phyloP scores from a whole-genome alignment of 169 alveolate genomes.

The Cryptosporidium sp. region DNA sequence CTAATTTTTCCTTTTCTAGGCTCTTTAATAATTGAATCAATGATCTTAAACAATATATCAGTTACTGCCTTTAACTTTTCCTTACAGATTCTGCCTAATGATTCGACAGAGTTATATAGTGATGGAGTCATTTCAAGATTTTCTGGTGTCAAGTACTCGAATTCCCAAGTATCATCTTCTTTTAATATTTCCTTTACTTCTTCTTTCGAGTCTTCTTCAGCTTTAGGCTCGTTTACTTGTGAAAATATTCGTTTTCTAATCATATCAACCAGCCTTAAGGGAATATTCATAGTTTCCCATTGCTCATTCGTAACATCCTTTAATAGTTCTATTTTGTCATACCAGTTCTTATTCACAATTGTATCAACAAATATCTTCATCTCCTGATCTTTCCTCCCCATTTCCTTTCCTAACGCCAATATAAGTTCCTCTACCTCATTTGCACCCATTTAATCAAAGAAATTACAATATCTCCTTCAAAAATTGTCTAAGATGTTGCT shows the following conservation, averaged over 20 bases:
- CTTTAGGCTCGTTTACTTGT: not conserved
- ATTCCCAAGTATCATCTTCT: slow-evolving; percentile 36
- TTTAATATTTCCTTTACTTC: not conserved
- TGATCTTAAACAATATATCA: slow-evolving; percentile 26
- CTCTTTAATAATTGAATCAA: slow-evolving; percentile 41
- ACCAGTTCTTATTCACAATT: slow-evolving; percentile 67
- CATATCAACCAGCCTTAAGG: slow-evolving; percentile 42
- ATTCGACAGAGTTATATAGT: slow-evolving; percentile 34
- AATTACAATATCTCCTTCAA: not conserved
- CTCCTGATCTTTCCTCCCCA: slow-evolving; percentile 54
- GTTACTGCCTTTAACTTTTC: slow-evolving; percentile 20
- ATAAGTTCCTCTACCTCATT: slow-evolving; percentile 47
- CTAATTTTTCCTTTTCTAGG: slow-evolving; percentile 57
- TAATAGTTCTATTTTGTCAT: slow-evolving; percentile 35
- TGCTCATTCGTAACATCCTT: slow-evolving; percentile 38
- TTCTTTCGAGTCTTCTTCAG: not conserved
- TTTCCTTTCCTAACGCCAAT: slow-evolving; percentile 28
- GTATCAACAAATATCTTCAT: slow-evolving; percentile 45
- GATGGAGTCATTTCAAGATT: slow-evolving; percentile 39
- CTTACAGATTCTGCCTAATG: not conserved
- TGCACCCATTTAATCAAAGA: not conserved
- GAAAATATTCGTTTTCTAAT: not conserved
- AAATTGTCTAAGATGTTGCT: not conserved
- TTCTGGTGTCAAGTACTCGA: slow-evolving; percentile 58
- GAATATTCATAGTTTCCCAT: slow-evolving; percentile 65